Conservation (phyloP, 2,329 filamentous ascomycete species). For the Colletotrichum gigasporum region DNA sequence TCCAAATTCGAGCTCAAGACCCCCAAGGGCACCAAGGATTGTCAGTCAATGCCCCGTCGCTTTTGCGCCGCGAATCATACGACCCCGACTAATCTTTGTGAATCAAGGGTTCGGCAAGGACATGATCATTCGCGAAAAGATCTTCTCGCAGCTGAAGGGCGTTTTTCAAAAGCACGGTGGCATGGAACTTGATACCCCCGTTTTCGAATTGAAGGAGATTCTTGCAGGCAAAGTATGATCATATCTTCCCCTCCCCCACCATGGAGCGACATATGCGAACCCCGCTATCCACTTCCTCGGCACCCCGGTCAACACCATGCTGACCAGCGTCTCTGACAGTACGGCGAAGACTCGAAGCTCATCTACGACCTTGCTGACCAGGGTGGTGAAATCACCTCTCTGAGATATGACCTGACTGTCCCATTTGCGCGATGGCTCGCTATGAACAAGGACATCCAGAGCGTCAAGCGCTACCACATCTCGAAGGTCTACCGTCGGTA, state of each 20-base stretch:
- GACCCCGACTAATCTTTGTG: constrained; percentile 24
- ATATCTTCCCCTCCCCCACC: constrained; percentile 12
- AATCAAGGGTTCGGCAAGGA: constrained; percentile 73
- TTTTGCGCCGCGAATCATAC: constrained; percentile 23
- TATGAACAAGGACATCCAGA: constrained; percentile 85
- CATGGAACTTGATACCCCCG: constrained; percentile 81
- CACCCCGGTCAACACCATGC: neutral
- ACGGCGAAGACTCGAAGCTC: constrained; percentile 87
- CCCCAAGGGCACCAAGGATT: constrained; percentile 92
- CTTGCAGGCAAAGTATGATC: constrained; percentile 73
- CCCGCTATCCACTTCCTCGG: constrained; percentile 21
- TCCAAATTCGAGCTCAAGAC: constrained; percentile 79
- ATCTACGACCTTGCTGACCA: constrained; percentile 73
- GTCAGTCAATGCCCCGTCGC: constrained; percentile 46
- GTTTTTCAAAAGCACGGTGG: constrained; percentile 88
- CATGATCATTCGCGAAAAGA: constrained; percentile 82
- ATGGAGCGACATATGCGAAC: neutral
- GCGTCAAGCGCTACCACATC: constrained; percentile 94
- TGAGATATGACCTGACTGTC: constrained; percentile 89
- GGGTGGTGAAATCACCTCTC: constrained; percentile 79
- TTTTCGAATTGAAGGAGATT: constrained; percentile 89
- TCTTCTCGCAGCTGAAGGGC: constrained; percentile 78
- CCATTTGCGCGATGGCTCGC: constrained; percentile 93
- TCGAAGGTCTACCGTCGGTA: constrained; percentile 75
- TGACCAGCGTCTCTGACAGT: constrained; percentile 3